Conservation (phyloP, 495 filamentous ascomycete species). For the Ramalina peruviana region DNA sequence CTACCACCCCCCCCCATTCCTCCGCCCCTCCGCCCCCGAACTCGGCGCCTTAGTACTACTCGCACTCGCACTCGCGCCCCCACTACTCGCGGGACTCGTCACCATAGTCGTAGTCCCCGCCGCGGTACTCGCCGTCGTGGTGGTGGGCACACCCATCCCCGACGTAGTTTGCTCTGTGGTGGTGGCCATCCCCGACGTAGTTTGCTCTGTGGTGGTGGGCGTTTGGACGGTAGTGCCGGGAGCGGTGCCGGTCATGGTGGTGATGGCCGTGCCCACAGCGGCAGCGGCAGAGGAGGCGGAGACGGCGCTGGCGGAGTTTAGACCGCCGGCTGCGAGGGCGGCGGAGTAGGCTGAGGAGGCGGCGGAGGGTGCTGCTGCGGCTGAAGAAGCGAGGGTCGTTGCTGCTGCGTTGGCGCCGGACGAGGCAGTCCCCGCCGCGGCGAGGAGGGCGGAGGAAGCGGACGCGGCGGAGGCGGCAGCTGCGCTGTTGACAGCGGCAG, state of each 20-base stretch:
- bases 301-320: constrained; percentile 1
- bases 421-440: neutral
- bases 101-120: neutral
- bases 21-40: neutral
- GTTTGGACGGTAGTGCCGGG: neutral
- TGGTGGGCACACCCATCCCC: neutral
- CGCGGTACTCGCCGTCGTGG: neutral
- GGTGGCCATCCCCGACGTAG: no score
- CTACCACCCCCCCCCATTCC: neutral
- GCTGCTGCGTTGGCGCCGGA: neutral
- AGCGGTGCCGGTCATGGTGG: neutral
- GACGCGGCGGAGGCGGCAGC: neutral
- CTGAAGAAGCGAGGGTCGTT: neutral
- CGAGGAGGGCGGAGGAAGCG: neutral
- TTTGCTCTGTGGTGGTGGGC: neutral
- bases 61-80: constrained; percentile 3
- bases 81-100: neutral
- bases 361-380: neutral
- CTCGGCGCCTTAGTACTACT: constrained; percentile 1
- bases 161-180: neutral
- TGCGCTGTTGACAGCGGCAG: neutral
- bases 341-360: neutral
- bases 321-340: constrained; percentile 1
- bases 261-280: neutral
- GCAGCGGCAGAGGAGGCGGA: constrained; percentile 2